Evolutionary conservation across 2,329 filamentous ascomycete species (phyloP).

Genomic region (Onygenales sp.): DNA sequence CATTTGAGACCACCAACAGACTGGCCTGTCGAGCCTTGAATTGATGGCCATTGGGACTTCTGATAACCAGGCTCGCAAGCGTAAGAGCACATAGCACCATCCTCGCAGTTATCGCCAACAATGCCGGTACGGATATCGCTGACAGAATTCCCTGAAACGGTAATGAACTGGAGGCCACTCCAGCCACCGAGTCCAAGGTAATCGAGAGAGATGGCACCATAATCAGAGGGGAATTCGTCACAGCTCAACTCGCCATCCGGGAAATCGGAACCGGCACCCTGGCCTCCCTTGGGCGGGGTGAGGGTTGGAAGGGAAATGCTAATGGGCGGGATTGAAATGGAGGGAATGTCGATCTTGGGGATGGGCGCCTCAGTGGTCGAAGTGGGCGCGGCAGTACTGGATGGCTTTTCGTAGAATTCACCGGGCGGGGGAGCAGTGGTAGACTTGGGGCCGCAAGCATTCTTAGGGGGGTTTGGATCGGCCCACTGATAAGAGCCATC

Average conservation of each 20-base stretch:
- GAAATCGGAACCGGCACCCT: slow-evolving; percentile 59
- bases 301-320: slow-evolving; percentile 16
- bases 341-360: slow-evolving; percentile 10
- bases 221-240: slow-evolving; percentile 63
- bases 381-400: slow-evolving; percentile 17
- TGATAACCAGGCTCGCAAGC: slow-evolving; percentile 85
- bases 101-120: slow-evolving; percentile 50
- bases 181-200: slow-evolving; percentile 67
- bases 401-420: slow-evolving; percentile 12
- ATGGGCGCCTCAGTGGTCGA: slow-evolving; percentile 29
- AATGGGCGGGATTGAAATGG: slow-evolving; percentile 16
- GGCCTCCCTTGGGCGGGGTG: slow-evolving; percentile 18
- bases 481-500: slow-evolving; percentile 58
- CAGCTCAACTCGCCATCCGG: slow-evolving; percentile 66
- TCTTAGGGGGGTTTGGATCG: slow-evolving; percentile 50
- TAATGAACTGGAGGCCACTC: slow-evolving; percentile 65
- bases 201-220: slow-evolving; percentile 63
- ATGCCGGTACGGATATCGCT: slow-evolving; percentile 56
- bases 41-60: slow-evolving; percentile 78
- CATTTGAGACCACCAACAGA: slow-evolving; percentile 85
- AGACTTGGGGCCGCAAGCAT: slow-evolving; percentile 33
- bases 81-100: slow-evolving; percentile 76
- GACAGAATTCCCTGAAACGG: slow-evolving; percentile 46
- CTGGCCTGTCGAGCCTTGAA: slow-evolving; percentile 70
- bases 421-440: slow-evolving; percentile 2